A percentile compares a stretch with the other conserved stretches of the same genome.
Evolutionary conservation across 2,329 filamentous ascomycete genomes (phyloP).

Genomic region (Colletotrichum spaethianum): DNA sequence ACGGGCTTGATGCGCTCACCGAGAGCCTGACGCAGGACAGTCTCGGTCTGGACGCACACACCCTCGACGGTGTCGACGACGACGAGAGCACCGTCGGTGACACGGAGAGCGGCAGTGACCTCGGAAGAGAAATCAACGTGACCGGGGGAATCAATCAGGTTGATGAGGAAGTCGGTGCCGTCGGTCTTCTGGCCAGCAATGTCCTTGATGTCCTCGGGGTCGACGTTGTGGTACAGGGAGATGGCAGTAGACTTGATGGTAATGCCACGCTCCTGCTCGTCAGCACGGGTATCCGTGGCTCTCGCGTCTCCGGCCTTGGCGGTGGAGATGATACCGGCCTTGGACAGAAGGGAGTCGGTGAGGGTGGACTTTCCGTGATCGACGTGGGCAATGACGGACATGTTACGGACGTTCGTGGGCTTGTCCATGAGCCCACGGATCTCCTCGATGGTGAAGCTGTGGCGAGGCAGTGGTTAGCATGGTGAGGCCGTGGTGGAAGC

Average conservation of each 20-base stretch:
- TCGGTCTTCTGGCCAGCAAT: conserved; percentile 89
- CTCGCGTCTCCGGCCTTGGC: conserved; percentile 96
- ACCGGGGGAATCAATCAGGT: conserved; percentile 99
- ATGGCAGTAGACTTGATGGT: conserved; percentile 99
- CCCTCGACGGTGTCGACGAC: conserved; percentile 99
- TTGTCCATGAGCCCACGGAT: conserved; percentile 85
- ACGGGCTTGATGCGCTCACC: conserved; percentile 99
- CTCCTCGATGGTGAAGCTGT: conserved; percentile 98
- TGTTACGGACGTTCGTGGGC: conserved; percentile 87
- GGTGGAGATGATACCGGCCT: conserved; percentile 99
- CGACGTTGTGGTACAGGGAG: conserved; percentile 93
- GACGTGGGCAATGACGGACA: conserved; percentile 99
- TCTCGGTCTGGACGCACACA: conserved; percentile 99
- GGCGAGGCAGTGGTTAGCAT: conserved; percentile 64
- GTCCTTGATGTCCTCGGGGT: conserved; percentile 93
- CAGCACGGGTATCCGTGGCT: conserved; percentile 96
- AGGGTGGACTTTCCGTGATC: conserved; percentile 99
- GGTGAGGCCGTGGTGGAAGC: conserved; percentile 33
- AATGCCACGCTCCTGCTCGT: conserved; percentile 99
- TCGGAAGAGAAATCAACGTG: conserved; percentile 99
- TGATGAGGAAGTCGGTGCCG: conserved; percentile 99
- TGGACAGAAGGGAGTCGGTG: conserved; percentile 98
- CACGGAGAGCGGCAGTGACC: conserved; percentile 99
- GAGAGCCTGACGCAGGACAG: conserved; percentile 97
- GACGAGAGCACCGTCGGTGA: conserved; percentile 99